phyloP scores from a whole-genome alignment of 2,329 filamentous ascomycete species.

The Zymoseptoria pseudotritici region DNA sequence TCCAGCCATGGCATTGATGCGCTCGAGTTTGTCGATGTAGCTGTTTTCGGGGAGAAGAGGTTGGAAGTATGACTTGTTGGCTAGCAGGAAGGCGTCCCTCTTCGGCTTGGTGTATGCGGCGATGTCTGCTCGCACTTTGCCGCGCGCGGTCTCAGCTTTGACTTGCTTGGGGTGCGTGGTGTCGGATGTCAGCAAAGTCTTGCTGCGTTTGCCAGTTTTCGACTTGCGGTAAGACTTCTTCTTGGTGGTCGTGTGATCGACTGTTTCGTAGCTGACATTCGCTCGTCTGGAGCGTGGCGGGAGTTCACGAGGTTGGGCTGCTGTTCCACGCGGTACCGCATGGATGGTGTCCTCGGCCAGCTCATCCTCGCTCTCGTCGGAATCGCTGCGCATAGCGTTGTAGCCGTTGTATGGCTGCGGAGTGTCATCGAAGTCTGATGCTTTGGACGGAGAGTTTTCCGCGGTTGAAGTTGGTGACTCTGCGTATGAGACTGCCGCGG shows the following conservation, averaged over 20 bases:
- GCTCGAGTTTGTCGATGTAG: conserved; percentile 35
- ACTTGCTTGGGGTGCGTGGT: neutral
- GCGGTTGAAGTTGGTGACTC: conserved; percentile 15
- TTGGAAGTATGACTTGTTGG: conserved; percentile 40
- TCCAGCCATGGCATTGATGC: conserved; percentile 5
- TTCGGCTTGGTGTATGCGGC: conserved; percentile 36
- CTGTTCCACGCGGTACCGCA: conserved; percentile 10
- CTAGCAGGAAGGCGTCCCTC: conserved; percentile 40
- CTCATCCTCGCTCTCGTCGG: conserved; percentile 19
- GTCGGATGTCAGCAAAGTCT: conserved; percentile 11
- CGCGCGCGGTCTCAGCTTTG: conserved; percentile 32
- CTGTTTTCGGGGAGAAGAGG: conserved; percentile 40
- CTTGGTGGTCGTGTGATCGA: conserved; percentile 3
- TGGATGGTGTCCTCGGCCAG: conserved; percentile 16
- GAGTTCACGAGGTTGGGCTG: conserved; percentile 11
- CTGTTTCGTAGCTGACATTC: conserved; percentile 18
- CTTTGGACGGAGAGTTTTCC: conserved; percentile 6
- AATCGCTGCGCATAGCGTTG: neutral
- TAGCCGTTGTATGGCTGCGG: conserved; percentile 6
- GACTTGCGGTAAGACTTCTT: conserved; percentile 8
- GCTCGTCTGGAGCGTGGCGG: conserved; percentile 22
- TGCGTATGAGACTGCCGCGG: conserved; percentile 14
- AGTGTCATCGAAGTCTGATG: conserved; percentile 9
- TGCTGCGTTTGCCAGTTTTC: conserved; percentile 1
- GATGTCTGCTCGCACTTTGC: conserved; percentile 36